These are phyloP conservation scores for Aspergillus fijiensis DNA, from an alignment of 2,329 filamentous ascomycete species.

Conservation along the genomic window DNA sequence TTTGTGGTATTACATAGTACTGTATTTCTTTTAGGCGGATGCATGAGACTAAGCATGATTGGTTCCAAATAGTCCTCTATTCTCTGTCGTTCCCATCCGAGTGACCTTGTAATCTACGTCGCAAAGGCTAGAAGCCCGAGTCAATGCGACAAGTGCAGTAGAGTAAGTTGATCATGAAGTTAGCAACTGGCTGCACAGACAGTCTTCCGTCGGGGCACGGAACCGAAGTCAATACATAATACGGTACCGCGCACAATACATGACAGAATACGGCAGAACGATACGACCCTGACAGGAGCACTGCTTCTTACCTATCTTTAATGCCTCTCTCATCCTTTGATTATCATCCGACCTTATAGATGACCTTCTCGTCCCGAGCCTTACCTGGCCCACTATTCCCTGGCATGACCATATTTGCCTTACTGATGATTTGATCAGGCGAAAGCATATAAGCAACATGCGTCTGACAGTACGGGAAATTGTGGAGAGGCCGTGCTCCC, in stretches of 20 bases:
- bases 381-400: background rate
- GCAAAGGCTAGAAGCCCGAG: background rate
- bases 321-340: background rate
- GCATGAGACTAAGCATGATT: background rate
- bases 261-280: background rate
- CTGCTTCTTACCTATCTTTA: background rate
- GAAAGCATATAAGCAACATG: background rate
- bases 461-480: background rate
- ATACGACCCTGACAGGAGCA: too few species aligned
- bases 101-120: background rate
- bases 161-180: background rate
- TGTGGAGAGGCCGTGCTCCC: constrained; percentile 13
- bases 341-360: background rate
- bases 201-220: background rate
- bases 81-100: background rate
- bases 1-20: background rate
- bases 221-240: background rate
- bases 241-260: background rate
- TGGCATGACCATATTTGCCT: background rate
- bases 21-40: constrained; percentile 2
- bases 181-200: too few species aligned
- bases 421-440: background rate
- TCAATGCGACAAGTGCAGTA: background rate
- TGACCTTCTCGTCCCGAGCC: background rate
- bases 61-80: background rate